These are phyloP conservation scores for Capsicum rhomboideum DNA, from an alignment of 257 asterid species.

Conservation along the genomic window DNA sequence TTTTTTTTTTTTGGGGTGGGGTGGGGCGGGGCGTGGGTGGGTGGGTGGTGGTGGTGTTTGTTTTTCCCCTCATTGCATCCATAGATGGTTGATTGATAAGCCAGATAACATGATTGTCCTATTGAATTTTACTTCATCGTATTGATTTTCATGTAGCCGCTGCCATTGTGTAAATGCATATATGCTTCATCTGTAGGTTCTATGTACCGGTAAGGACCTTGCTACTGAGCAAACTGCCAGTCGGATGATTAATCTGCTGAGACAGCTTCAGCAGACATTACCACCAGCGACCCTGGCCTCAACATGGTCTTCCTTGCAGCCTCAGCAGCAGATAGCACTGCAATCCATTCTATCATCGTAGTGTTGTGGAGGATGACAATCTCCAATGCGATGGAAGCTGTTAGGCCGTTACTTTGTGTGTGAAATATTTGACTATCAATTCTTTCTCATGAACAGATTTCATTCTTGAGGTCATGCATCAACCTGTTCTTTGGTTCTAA, in stretches of 20 bases:
- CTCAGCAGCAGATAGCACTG: conserved; percentile 81
- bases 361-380: not conserved
- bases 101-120: not conserved
- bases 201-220: conserved; percentile 86
- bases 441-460: conserved; percentile 6
- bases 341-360: conserved; percentile 72
- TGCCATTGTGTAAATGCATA: not conserved
- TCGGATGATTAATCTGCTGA: conserved; percentile 71
- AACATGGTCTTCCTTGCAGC: conserved; percentile 83
- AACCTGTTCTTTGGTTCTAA: conserved; percentile 1
- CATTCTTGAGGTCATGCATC: conserved; percentile 9
- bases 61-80: not conserved
- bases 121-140: not conserved
- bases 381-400: not conserved
- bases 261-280: conserved; percentile 85
- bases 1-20: not conserved
- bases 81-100: not conserved
- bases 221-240: conserved; percentile 78
- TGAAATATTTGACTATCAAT: not conserved
- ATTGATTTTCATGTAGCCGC: not conserved
- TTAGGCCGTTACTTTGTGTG: not conserved
- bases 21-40: too few relatives aligned
- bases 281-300: conserved; percentile 84
- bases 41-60: not conserved
- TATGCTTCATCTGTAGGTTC: conserved; percentile 36